Conservation (phyloP, 345 rosid genomes). For the Heritiera littoralis region DNA sequence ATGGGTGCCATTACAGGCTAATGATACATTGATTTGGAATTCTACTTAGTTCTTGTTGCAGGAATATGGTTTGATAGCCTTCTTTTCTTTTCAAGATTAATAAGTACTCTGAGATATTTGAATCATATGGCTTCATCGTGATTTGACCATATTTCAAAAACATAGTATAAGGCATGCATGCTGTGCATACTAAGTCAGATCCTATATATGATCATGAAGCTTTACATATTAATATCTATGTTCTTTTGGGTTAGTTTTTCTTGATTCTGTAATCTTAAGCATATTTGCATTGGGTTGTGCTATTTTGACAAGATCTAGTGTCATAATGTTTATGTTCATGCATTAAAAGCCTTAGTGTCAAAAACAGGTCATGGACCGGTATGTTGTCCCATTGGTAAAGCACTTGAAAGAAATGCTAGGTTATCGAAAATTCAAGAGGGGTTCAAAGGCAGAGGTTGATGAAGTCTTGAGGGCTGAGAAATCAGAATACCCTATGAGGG, state of each 20-base stretch:
- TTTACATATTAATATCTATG: not conserved
- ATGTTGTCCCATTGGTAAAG: conserved; percentile 81
- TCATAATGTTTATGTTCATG: not conserved
- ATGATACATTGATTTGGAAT: not conserved
- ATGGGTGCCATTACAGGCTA: not conserved
- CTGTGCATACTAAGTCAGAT: not conserved
- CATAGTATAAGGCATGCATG: not conserved
- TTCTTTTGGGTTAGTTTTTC: not conserved
- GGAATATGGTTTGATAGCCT: not conserved
- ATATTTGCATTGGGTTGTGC: not conserved
- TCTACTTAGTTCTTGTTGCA: not conserved
- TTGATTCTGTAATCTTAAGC: not conserved
- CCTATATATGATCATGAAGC: not conserved
- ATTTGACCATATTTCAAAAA: not conserved
- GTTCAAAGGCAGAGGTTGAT: conserved; percentile 79
- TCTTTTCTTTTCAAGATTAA: not conserved
- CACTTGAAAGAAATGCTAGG: conserved; percentile 80
- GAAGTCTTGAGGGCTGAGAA: conserved; percentile 70
- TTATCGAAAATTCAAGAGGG: conserved; percentile 78
- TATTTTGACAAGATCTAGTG: not conserved
- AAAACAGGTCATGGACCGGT: conserved; percentile 83
- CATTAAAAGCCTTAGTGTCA: conserved; percentile 12
- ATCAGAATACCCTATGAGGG: conserved; percentile 66
- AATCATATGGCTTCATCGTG: not conserved
- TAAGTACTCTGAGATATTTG: not conserved